Evolutionary conservation across 1,139 yeast species (phyloP).

Genomic region (Yamadazyma dushanensis): DNA sequence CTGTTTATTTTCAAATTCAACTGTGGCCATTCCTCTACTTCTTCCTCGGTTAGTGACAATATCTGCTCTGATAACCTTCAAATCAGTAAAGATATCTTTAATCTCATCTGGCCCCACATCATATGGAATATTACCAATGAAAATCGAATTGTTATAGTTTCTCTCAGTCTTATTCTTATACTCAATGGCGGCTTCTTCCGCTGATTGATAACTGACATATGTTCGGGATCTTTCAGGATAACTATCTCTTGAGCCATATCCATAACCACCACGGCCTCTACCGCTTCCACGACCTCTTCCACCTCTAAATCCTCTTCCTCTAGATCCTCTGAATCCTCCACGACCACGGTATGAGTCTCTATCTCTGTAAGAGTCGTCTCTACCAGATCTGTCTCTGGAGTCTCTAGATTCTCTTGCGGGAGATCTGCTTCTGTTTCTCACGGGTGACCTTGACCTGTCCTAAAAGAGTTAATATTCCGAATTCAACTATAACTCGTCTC

Average conservation of each 20-base stretch:
- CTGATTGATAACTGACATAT: constrained; percentile 19
- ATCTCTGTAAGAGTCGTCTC: constrained; percentile 6
- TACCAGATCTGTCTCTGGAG: background rate
- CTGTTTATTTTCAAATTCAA: constrained; percentile 69
- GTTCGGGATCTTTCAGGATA: constrained; percentile 20
- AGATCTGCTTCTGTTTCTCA: constrained; percentile 41
- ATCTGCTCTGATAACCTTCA: constrained; percentile 81
- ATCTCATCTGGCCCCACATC: constrained; percentile 60
- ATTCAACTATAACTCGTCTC: background rate
- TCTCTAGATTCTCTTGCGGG: constrained; percentile 19
- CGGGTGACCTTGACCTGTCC: constrained; percentile 53
- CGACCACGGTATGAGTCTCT: constrained; percentile 16
- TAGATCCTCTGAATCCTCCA: constrained; percentile 17
- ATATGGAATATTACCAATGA: constrained; percentile 74
- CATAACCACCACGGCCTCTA: constrained; percentile 18
- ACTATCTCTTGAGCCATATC: constrained; percentile 24
- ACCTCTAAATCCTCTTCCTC: constrained; percentile 20
- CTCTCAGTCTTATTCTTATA: constrained; percentile 52
- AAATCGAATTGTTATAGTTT: constrained; percentile 67
- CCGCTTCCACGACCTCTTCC: constrained; percentile 25
- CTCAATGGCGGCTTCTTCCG: constrained; percentile 29
- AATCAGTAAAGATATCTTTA: constrained; percentile 62
- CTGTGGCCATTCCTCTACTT: constrained; percentile 91
- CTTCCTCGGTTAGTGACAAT: constrained; percentile 82
- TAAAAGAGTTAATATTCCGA: constrained; percentile 24